Base-by-base conservation (phyloP, 164 flowering plant genomes). In the Saururus chinensis region DNA sequence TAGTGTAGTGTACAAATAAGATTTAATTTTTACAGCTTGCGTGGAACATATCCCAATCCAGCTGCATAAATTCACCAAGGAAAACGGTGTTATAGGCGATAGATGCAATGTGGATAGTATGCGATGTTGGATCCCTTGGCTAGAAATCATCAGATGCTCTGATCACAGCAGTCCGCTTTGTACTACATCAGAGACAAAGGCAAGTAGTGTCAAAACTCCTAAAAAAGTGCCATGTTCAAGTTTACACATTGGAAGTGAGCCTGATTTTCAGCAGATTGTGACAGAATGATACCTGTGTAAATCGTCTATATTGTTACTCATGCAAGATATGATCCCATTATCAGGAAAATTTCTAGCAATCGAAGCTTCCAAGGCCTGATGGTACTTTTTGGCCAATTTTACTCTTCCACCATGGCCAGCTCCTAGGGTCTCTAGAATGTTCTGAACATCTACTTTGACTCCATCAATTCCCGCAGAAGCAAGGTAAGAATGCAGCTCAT, bases 1-100 rank as follows among this genome's bases (percentile, higher is more conserved):
- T 7, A 45, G 17, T 13, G 49, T 12, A 45, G 14, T 45, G 4
- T 8, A 17, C 11, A 45, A 45, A 45, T 2, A 12, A 45, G 14
- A 12, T 17, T 12, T 45, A 45, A 12, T 17, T 41, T 53, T 49
- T 14, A 23, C n/a, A 45, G 59, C 86, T 77, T 73, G 84, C 97
- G 68, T 86, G 91, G 65, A 90, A 87, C 95, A 83, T 85, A 69
- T 90, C 95, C 95, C 97, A 89, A 68, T 87, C 95, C 7, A 95
- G 90, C 78, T 87, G 95, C 97, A 89, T 89, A 64, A 90, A 90
- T 62, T 87, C 92, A 14, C 92, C 92, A 40, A 90, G 84, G 57
- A 90, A 90, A 45, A 87, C 20, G 41, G 87, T 85, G 66, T 87
- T 90, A 64, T 85, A 90, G 59, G 97, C 90, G 63, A 84, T 90